These are phyloP conservation scores for Melaleuca quinquenervia DNA, from an alignment of 345 rosid genomes.

Conservation along the genomic window DNA sequence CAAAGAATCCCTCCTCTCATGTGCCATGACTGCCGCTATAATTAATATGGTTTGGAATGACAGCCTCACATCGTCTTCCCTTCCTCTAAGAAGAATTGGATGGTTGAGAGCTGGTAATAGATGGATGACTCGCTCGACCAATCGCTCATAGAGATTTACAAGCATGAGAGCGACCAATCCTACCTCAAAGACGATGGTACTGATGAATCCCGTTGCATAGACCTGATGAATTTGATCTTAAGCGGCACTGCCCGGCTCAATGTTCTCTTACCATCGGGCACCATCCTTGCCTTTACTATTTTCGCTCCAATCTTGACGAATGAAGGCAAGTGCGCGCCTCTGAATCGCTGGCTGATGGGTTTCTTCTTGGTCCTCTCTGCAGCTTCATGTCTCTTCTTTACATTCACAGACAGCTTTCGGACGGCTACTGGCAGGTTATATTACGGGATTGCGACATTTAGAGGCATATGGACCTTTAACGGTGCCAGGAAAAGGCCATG, in stretches of 20 bases:
- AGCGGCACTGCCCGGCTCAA: slow-evolving; percentile 43
- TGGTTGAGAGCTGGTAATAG: background rate
- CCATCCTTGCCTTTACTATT: slow-evolving; percentile 40
- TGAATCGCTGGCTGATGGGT: slow-evolving; percentile 31
- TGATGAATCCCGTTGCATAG: slow-evolving; percentile 22
- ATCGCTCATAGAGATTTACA: background rate
- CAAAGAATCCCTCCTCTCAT: slow-evolving; percentile 1
- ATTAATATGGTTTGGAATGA: background rate
- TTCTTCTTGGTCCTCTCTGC: slow-evolving; percentile 14
- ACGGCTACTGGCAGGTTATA: slow-evolving; percentile 25
- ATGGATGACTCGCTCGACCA: background rate
- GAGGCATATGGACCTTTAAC: slow-evolving; percentile 36
- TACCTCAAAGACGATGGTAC: slow-evolving; percentile 16
- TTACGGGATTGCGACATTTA: slow-evolving; percentile 33
- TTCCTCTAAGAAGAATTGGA: background rate
- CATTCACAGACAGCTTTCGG: slow-evolving; percentile 34
- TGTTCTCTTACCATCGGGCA: slow-evolving; percentile 39
- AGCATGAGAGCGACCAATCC: background rate
- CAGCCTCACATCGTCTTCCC: background rate
- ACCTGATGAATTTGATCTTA: slow-evolving; percentile 28
- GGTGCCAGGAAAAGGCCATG: slow-evolving; percentile 29
- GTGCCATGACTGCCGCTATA: background rate
- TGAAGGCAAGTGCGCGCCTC: slow-evolving; percentile 23
- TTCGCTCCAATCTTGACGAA: slow-evolving; percentile 41
- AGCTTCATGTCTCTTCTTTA: slow-evolving; percentile 28